Evolutionary conservation across 768 basidiomycete genomes (phyloP).

Genomic region (Termitomyces heimii): DNA sequence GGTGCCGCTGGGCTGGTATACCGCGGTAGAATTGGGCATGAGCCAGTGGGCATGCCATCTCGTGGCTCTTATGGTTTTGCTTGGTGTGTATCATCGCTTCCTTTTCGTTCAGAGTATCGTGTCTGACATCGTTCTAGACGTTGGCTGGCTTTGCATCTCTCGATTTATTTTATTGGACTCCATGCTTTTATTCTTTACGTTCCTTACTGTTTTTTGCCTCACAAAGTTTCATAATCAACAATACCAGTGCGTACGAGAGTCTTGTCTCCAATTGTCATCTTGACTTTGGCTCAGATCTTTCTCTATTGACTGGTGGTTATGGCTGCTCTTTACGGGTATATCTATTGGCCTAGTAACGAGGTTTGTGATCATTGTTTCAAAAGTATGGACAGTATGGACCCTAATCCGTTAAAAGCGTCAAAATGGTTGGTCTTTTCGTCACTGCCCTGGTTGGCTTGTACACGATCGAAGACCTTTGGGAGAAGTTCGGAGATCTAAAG

Average conservation of each 20-base stretch:
- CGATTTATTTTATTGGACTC: conserved; percentile 97
- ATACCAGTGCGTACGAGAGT: conserved; percentile 59
- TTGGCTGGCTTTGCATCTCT: conserved; percentile 95
- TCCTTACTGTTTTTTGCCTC: conserved; percentile 91
- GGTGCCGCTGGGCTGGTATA: conserved; percentile 97
- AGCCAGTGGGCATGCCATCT: conserved; percentile 85
- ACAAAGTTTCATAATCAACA: conserved; percentile 98
- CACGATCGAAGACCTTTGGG: conserved; percentile 97
- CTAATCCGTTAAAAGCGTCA: conserved; percentile 53
- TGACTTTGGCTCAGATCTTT: conserved; percentile 57
- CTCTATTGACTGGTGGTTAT: conserved; percentile 96
- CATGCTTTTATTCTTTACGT: conserved; percentile 98
- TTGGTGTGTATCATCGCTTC: conserved; percentile 47
- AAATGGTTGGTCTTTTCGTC: conserved; percentile 94
- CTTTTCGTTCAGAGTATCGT: background rate
- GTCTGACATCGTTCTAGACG: conserved; percentile 46
- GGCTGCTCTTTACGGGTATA: conserved; percentile 88
- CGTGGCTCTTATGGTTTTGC: conserved; percentile 89
- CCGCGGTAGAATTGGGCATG: conserved; percentile 91
- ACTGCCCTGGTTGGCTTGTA: conserved; percentile 93
- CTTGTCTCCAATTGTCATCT: conserved; percentile 3
- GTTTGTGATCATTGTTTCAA: conserved; percentile 27
- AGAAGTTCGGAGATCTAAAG: conserved; percentile 92
- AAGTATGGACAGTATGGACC: background rate
- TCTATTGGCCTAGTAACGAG: conserved; percentile 96